Evolutionary conservation across 331 rosid genomes (phyloP), one percentile per base, ranked within the genome.

Genomic region (Quercus phellos): DNA sequence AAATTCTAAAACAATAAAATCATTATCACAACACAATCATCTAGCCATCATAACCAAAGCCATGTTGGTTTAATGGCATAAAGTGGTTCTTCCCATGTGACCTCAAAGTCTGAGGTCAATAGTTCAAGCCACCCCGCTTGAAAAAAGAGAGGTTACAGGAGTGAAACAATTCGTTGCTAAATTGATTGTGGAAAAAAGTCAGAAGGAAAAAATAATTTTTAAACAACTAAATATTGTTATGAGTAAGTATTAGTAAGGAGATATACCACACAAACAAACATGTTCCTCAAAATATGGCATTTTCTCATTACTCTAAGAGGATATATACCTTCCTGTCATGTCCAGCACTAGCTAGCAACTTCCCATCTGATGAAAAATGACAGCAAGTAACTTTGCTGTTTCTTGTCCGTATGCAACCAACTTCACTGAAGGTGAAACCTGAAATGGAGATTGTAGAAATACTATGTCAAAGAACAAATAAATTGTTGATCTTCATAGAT

Each of bases 331-430:
- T 91, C 78, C 74, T 93, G 82, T 91, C 97, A 83, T 91, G 94
- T 73, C 98, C 98, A 71, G 96, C 96, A 87, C 98, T 89, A 55
- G 98, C 98, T 59, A 94, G 85, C 74, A 90, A 79, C 82, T 94
- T 93, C 73, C 98, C 98, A 76, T 93, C 94, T 16, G 97, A 91
- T 74, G 98, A 91, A 81, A 93, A 93, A 82, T 93, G 91, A 74
- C 97, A 93, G 85, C 90, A 91, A 30, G 85, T 89, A 85, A 91
- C 93, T 77, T 83, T 86, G 78, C 82, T 77, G 79, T 72, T 90
- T 72, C 89, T 87, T 82, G 90, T 79, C 83, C 97, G 82, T 70
- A 91, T 90, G 86, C 88, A 90, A 80, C 92, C 69, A 79, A 86
- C 82, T 85, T 90, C 97, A 76, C 81, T 88, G 78, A 93, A 93